phyloP scores from a whole-genome alignment of 2,329 filamentous ascomycete species.

The Pseudocercospora pini-densiflorae region DNA sequence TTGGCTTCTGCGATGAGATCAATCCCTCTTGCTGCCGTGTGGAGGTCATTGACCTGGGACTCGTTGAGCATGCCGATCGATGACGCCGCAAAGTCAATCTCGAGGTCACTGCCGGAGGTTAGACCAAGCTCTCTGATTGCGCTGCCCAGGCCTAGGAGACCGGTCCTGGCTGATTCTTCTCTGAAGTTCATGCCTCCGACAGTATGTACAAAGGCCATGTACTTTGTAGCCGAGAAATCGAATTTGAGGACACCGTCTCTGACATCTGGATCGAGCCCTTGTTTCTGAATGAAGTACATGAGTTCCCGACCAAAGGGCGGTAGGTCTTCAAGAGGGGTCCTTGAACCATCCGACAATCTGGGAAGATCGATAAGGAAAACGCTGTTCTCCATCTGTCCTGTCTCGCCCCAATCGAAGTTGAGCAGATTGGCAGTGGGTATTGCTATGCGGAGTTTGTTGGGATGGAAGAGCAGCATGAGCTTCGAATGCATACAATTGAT shows the following conservation, averaged over 20 bases:
- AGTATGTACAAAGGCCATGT: constrained; percentile 81
- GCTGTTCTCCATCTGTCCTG: constrained; percentile 82
- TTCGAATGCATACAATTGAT: constrained; percentile 90
- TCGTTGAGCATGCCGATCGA: constrained; percentile 79
- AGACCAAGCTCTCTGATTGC: constrained; percentile 69
- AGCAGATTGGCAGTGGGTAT: constrained; percentile 87
- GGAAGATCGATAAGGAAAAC: constrained; percentile 94
- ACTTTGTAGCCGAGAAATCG: constrained; percentile 75
- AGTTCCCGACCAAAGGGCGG: constrained; percentile 73
- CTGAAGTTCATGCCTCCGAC: constrained; percentile 55
- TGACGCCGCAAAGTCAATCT: constrained; percentile 72
- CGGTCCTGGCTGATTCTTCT: constrained; percentile 57
- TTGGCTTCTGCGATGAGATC: constrained; percentile 31
- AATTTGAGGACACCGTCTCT: constrained; percentile 73
- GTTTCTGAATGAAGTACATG: constrained; percentile 69
- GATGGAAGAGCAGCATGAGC: constrained; percentile 84
- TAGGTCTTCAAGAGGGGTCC: constrained; percentile 38
- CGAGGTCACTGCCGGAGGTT: constrained; percentile 33
- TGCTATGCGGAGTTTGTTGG: constrained; percentile 74
- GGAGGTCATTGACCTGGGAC: constrained; percentile 65
- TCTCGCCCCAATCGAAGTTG: constrained; percentile 87
- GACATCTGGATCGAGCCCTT: constrained; percentile 67
- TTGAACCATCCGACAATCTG: constrained; percentile 46
- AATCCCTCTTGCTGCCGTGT: constrained; percentile 61
- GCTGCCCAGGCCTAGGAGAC: constrained; percentile 73